phyloP scores from a whole-genome alignment of 169 alveolate genomes.

The Toxoplasma gondii region DNA sequence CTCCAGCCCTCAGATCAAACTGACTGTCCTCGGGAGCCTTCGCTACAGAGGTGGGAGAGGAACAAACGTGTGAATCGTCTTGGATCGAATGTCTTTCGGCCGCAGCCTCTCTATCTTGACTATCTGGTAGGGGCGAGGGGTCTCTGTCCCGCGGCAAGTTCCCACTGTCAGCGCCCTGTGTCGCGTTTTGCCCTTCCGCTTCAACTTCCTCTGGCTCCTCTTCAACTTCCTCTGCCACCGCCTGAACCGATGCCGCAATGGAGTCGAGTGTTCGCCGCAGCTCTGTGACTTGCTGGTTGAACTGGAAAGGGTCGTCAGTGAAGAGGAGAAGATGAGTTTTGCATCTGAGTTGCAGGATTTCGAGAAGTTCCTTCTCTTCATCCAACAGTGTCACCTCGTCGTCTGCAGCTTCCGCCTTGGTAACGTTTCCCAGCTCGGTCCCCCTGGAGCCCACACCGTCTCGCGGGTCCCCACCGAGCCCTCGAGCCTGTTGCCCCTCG shows the following conservation, averaged over 20 bases:
- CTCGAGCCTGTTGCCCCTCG: background rate
- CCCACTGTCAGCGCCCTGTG: background rate
- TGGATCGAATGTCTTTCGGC: too few relatives aligned
- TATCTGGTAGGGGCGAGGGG: too few relatives aligned
- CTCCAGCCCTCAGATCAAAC: too few relatives aligned
- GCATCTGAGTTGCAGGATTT: constrained; percentile 35
- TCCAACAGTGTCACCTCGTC: background rate
- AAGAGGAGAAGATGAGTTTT: constrained; percentile 7
- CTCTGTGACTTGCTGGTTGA: constrained; percentile 9
- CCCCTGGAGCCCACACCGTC: background rate
- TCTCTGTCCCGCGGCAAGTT: too few relatives aligned
- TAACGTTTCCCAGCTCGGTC: background rate
- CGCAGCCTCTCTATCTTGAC: too few relatives aligned
- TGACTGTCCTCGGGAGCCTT: too few relatives aligned
- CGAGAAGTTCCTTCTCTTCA: constrained; percentile 23
- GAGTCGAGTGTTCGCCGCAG: constrained; percentile 25
- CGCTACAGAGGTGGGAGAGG: too few relatives aligned
- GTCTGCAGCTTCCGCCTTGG: background rate
- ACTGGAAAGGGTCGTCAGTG: constrained; percentile 46
- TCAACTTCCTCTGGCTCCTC: background rate
- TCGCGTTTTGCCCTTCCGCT: background rate
- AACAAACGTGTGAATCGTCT: too few relatives aligned
- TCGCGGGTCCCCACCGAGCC: background rate
- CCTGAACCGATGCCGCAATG: background rate
- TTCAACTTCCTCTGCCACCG: background rate